Percentiles rank a stretch among this genome's conserved stretches.
phyloP scores from a whole-genome alignment of 1,284 basidiomycete species.

The Irpex sp. region DNA sequence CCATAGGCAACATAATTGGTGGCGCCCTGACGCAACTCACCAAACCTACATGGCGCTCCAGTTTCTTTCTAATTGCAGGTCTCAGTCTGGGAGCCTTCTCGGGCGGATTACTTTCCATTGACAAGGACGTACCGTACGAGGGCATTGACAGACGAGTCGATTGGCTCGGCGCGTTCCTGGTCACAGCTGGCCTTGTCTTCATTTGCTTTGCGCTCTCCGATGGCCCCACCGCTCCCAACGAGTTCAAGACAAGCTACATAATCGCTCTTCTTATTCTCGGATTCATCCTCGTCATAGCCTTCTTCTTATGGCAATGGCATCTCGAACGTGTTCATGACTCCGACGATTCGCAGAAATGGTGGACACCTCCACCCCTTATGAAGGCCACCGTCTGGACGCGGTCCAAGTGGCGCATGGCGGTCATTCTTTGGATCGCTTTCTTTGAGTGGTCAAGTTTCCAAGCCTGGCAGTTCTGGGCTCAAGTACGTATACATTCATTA shows the following conservation, averaged over 20 bases:
- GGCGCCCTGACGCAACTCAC: conserved; percentile 71
- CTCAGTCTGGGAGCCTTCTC: conserved; percentile 36
- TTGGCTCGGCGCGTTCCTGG: conserved; percentile 76
- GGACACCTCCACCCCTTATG: conserved; percentile 68
- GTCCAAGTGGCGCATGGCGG: conserved; percentile 61
- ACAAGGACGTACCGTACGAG: conserved; percentile 36
- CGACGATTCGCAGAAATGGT: conserved; percentile 19
- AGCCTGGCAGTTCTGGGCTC: conserved; percentile 53
- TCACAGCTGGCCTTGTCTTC: conserved; percentile 74
- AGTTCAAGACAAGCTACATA: conserved; percentile 72
- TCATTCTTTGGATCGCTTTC: conserved; percentile 66
- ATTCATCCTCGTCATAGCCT: conserved; percentile 51
- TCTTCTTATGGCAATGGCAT: conserved; percentile 69
- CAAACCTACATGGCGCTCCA: conserved; percentile 49
- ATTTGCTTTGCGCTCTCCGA: conserved; percentile 80
- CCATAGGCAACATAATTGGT: conserved; percentile 64
- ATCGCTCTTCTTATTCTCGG: conserved; percentile 64
- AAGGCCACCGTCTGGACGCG: conserved; percentile 65
- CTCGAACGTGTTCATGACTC: conserved; percentile 45
- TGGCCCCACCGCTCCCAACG: conserved; percentile 61
- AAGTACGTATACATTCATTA: conserved; percentile 30
- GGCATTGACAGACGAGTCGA: conserved; percentile 66
- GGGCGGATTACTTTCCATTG: conserved; percentile 42
- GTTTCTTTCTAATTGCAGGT: conserved; percentile 53
- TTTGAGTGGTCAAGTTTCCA: conserved; percentile 67